Percentiles rank a stretch among this genome's conserved stretches.
Evolutionary conservation across 2,329 filamentous ascomycete species (phyloP).

Genomic region (Keithomyces neogunnii): DNA sequence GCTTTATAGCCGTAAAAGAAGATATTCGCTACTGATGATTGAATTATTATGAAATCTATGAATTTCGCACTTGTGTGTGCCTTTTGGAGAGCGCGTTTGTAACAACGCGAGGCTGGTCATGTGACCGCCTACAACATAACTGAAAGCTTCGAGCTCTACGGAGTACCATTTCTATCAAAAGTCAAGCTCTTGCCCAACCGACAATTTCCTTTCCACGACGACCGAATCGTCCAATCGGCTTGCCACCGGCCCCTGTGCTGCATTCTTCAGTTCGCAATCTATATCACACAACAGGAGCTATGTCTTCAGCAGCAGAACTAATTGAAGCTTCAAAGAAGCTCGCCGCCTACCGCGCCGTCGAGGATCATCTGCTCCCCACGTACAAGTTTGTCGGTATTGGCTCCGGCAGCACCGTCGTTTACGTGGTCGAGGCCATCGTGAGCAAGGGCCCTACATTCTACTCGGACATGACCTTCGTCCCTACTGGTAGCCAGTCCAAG

Average conservation of each 20-base stretch:
- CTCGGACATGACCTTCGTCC: constrained; percentile 56
- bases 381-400: constrained; percentile 69
- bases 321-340: constrained; percentile 68
- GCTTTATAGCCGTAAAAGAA: too few relatives aligned
- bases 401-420: constrained; percentile 73
- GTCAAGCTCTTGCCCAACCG: too few relatives aligned
- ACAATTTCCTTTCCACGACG: too few relatives aligned
- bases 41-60: too few relatives aligned
- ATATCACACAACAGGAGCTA: constrained; percentile 14
- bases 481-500: constrained; percentile 85
- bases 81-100: too few relatives aligned
- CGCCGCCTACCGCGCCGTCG: constrained; percentile 66
- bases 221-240: background rate
- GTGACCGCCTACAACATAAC: too few relatives aligned
- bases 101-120: too few relatives aligned
- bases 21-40: too few relatives aligned
- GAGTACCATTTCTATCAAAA: too few relatives aligned
- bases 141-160: too few relatives aligned
- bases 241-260: background rate
- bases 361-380: constrained; percentile 57
- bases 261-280: background rate
- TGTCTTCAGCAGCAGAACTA: constrained; percentile 29
- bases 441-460: too few relatives aligned
- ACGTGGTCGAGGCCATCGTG: constrained; percentile 75
- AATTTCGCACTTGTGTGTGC: too few relatives aligned